Base-by-base conservation (phyloP, 2,329 filamentous ascomycete genomes). In the Thielaviopsis ethacetica region DNA sequence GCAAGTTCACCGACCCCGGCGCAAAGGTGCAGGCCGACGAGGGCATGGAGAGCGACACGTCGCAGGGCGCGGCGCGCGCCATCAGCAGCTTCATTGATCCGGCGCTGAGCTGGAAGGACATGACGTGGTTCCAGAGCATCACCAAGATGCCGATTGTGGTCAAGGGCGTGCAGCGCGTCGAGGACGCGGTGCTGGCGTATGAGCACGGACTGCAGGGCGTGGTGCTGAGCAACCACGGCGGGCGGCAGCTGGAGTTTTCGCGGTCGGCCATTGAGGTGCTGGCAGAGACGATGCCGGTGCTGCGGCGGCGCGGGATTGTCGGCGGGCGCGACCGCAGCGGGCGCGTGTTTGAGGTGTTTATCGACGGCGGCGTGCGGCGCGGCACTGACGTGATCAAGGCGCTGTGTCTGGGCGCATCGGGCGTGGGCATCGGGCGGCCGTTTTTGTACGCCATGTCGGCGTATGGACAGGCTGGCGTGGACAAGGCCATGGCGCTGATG, bases 41-140 rank as follows among this genome's bases (percentile, higher is more conserved):
- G 44, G 88, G 86, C 56, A 78, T 84, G 61, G 71, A 78, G 58
- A 88, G 91, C 21, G 91, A 97, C 71, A 89, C 83, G 62, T 87
- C 83, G 19, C 93, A 98, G 75, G 93, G 93, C 56, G 93, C 91
- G 1, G 91, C 93, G 5, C 83, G 93, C 63, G 93, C 93, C 63
- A 98, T 98, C 67, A 95, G 88, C 30, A 89, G 82, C 61, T 98
- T 98, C 71, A 98, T 98, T 73, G 93, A 98, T 75, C 93, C 93
- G 1, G 78, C 80, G n/a, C 79, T 98, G 12, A 86, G 81, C 68
- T 98, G 93, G 93, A 86, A 86, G 66, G 93, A 97, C 67, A 89
- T 95, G 53, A 81, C 91, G 1, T 98, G 91, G 91, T 95, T 98
- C 75, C 76, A 82, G 65, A 82, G 81, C 65, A 88, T 97, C 68